Conservation (phyloP, 805 yeast species). For the Candida saitoana region DNA sequence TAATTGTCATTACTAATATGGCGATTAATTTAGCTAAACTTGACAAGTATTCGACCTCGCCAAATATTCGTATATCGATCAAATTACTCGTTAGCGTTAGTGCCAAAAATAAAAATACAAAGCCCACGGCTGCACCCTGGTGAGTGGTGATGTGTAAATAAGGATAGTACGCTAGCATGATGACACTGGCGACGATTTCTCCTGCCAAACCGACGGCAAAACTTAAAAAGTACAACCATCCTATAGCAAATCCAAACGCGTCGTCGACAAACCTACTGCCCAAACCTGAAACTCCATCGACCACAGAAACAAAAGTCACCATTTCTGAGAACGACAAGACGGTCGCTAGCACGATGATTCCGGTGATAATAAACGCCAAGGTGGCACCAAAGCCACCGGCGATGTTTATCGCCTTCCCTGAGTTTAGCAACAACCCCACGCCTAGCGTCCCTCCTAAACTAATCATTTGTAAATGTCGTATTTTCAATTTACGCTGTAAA, state of each 20-base stretch:
- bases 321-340: slow-evolving; percentile 76
- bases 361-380: slow-evolving; percentile 62
- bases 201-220: slow-evolving; percentile 72
- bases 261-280: slow-evolving; percentile 74
- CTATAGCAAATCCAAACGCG: slow-evolving; percentile 71
- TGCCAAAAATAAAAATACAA: slow-evolving; percentile 54
- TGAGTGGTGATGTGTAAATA: slow-evolving; percentile 47
- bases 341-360: slow-evolving; percentile 61
- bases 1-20: slow-evolving; percentile 50
- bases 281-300: slow-evolving; percentile 73
- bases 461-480: slow-evolving; percentile 71
- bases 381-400: slow-evolving; percentile 78
- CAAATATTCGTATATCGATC: slow-evolving; percentile 67
- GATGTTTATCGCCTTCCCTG: slow-evolving; percentile 68
- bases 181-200: slow-evolving; percentile 75
- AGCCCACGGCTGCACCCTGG: slow-evolving; percentile 48
- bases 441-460: slow-evolving; percentile 78
- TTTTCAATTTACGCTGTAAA: slow-evolving; percentile 56
- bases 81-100: slow-evolving; percentile 53
- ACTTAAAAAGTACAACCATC: slow-evolving; percentile 71
- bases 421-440: slow-evolving; percentile 65
- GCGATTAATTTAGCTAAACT: slow-evolving; percentile 55
- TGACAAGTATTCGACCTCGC: slow-evolving; percentile 66
- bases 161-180: slow-evolving; percentile 67
- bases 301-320: slow-evolving; percentile 75